Evolutionary conservation across 2,329 filamentous ascomycete genomes (phyloP).

Genomic region (Fusarium sp.): DNA sequence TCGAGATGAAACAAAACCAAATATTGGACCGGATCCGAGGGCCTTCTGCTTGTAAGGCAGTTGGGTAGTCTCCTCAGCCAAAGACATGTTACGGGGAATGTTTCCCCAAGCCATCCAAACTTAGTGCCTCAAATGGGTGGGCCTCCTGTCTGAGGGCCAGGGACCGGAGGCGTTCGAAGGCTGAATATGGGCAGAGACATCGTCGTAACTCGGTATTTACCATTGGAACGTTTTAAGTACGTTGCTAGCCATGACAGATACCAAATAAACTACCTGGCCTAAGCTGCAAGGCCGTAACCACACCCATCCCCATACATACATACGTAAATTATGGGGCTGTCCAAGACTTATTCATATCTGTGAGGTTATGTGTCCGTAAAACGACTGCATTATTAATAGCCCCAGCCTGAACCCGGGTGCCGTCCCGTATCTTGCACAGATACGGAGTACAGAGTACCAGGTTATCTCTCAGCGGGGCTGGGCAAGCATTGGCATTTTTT

Average conservation of each 20-base stretch:
- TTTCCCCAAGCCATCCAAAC: not conserved
- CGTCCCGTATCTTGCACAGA: not conserved
- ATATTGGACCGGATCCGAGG: not conserved
- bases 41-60: not conserved
- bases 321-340: not conserved
- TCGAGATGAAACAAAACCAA: not conserved
- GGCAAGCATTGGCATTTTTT: not conserved
- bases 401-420: conserved; percentile 5
- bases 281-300: not conserved
- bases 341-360: conserved; percentile 6
- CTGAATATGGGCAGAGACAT: not conserved
- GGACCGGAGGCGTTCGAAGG: not conserved
- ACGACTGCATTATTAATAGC: conserved; percentile 6
- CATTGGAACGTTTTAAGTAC: not conserved
- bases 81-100: not conserved
- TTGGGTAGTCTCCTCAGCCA: not conserved
- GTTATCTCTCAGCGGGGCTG: conserved; percentile 8
- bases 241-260: not conserved
- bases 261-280: conserved; percentile 3
- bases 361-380: not conserved
- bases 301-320: not conserved
- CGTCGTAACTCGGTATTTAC: not conserved
- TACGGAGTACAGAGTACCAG: not conserved
- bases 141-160: conserved; percentile 13
- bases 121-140: conserved; percentile 3